These are phyloP conservation scores for Mortierella sp. DNA, from an alignment of 371 early-diverging fungal genomes.

Conservation along the genomic window DNA sequence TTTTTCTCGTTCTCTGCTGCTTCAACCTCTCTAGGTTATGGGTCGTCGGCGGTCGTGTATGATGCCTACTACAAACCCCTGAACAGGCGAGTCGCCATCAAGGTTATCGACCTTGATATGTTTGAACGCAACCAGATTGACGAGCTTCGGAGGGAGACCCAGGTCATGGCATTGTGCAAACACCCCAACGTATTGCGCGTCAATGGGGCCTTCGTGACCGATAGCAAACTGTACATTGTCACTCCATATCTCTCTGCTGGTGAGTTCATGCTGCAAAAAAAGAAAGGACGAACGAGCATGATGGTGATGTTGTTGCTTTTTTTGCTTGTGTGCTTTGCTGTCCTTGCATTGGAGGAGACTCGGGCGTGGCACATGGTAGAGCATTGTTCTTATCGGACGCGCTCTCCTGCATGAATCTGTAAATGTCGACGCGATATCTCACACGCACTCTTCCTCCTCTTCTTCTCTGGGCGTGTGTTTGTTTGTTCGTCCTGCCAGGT, in stretches of 20 bases:
- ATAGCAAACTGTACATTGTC: conserved; percentile 85
- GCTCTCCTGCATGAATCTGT: conserved; percentile 8
- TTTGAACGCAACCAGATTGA: conserved; percentile 96
- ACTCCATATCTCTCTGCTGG: conserved; percentile 87
- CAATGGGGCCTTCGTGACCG: conserved; percentile 86
- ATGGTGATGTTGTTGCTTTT: neutral
- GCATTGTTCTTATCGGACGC: neutral
- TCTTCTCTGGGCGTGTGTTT: neutral
- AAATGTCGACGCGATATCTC: conserved; percentile 9
- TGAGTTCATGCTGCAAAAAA: conserved; percentile 31
- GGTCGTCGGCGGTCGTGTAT: conserved; percentile 92
- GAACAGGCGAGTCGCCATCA: conserved; percentile 82
- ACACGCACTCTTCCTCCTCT: neutral
- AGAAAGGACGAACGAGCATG: neutral
- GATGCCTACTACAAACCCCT: conserved; percentile 82
- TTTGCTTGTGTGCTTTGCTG: neutral
- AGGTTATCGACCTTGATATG: conserved; percentile 92
- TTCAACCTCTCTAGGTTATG: conserved; percentile 74
- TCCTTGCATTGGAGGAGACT: conserved; percentile 7
- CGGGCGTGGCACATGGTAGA: conserved; percentile 10
- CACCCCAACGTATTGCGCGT: conserved; percentile 90
- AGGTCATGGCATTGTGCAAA: conserved; percentile 88
- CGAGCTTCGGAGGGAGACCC: conserved; percentile 90
- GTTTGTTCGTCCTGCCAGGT: conserved; percentile 53
- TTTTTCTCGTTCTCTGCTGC: neutral